Base-by-base conservation (phyloP, 371 early-diverging fungal species). In the Rhizopus sp. region DNA sequence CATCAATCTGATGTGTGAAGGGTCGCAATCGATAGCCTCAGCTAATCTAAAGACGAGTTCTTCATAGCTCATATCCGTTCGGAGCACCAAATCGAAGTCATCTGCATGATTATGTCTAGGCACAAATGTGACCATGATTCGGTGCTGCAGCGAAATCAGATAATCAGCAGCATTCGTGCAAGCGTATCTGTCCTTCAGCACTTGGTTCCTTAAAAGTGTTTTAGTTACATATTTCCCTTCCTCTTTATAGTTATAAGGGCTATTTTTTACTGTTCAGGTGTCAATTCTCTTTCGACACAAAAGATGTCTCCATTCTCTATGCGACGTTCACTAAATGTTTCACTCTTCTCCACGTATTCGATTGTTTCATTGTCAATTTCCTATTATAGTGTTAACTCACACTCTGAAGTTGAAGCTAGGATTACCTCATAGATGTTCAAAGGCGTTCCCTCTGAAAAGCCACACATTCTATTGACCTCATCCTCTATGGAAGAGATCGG, bases 291-390 rank as follows among this genome's bases (percentile, higher is more conserved):
- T 62, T 93, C 92, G 64, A 86, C 88, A 64, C 87, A 87, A 55
- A 95, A 76, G 46, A 95, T 95, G 68, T 95, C 94, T 7, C 96
- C 96, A 57, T 83, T 31, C 53, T 85, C 84, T 38, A 95, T 73
- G 60, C 92, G 92, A 32, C 89, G 81, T 9, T 73, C 62, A 9
- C 53, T 53, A 66, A 92, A 89, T 0, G 88, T 88, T 15, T 54
- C 34, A 48, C 79, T 77, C 37, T 64, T 56, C 62, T 86, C 82
- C 66, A 66, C 6, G 57, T 63, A 46, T 91, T 92, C 45, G 94
- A 84, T 86, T 35, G 16, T 38, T 38, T 35, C 16, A 7, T 29
- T 35, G 7, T 31, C n/a, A 32, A 33, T 12, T 34, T 34, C 49
- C 35, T 31, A 31, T 23, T 9, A 33, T 12, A 31, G 12, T 16